Evolutionary conservation across 306 rosid genomes (phyloP).

Genomic region (Vachellia pachyceras): DNA sequence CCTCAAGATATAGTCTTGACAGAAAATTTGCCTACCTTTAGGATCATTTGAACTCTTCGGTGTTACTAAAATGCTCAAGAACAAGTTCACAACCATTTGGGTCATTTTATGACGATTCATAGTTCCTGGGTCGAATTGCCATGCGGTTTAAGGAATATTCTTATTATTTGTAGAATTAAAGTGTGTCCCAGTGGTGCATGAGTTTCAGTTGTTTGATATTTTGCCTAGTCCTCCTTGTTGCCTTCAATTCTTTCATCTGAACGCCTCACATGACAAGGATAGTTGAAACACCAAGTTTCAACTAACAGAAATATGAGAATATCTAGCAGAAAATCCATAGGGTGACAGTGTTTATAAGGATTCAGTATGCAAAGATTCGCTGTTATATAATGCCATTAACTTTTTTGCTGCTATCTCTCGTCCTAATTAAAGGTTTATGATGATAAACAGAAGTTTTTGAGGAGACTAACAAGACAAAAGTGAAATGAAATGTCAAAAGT

Average conservation of each 20-base stretch:
- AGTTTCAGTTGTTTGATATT: background rate
- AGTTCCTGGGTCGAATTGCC: background rate
- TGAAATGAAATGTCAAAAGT: slow-evolving; percentile 36
- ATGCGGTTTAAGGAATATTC: background rate
- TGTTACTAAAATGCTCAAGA: too few species aligned
- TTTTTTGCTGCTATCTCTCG: background rate
- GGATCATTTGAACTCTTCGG: too few species aligned
- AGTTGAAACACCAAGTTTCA: background rate
- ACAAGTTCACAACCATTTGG: background rate
- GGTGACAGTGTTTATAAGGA: background rate
- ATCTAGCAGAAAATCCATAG: background rate
- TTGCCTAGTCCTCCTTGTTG: background rate
- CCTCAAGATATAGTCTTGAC: background rate
- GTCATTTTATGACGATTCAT: background rate
- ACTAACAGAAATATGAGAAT: background rate
- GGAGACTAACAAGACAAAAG: background rate
- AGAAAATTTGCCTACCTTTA: too few species aligned
- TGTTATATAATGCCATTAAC: background rate
- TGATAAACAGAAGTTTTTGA: background rate
- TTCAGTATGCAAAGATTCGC: background rate
- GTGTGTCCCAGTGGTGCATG: background rate
- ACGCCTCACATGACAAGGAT: background rate
- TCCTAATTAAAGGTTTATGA: background rate
- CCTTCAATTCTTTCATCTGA: background rate
- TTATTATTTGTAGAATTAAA: background rate